These are phyloP conservation scores for Tilletia indica DNA, from an alignment of 1,284 basidiomycete species.

Conservation along the genomic window DNA sequence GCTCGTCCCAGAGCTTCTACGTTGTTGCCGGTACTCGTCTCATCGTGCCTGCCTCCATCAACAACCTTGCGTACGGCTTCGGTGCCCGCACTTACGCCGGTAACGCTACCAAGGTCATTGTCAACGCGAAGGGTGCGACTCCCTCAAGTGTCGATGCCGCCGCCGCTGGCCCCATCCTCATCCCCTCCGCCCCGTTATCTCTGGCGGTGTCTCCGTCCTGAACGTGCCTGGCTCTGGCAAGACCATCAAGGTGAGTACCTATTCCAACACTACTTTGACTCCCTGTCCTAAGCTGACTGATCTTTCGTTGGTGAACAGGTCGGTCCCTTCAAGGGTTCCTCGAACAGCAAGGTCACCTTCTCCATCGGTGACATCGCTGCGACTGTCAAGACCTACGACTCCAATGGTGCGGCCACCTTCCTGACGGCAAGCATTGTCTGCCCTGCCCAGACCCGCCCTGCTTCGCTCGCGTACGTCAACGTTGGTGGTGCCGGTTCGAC, in stretches of 20 bases:
- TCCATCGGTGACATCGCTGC: constrained; percentile 10
- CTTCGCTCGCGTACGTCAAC: constrained; percentile 1
- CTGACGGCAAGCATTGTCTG: constrained; percentile 9
- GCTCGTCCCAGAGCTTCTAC: background rate
- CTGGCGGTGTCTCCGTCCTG: constrained; percentile 16
- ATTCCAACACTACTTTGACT: no score
- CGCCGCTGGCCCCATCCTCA: background rate
- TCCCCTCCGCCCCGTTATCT: constrained; percentile 17
- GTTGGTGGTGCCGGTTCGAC: background rate
- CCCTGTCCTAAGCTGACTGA: no score
- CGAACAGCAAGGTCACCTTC: background rate
- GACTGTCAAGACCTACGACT: constrained; percentile 6
- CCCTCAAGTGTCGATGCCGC: background rate
- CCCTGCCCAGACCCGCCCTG: constrained; percentile 8
- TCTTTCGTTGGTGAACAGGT: background rate
- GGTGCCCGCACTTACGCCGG: constrained; percentile 12
- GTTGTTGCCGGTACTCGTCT: constrained; percentile 10
- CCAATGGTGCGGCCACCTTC: background rate
- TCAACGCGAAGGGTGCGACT: constrained; percentile 11
- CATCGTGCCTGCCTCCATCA: constrained; percentile 16
- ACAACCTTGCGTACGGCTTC: constrained; percentile 16
- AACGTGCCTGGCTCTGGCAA: background rate
- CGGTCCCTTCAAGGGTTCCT: background rate
- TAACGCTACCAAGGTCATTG: constrained; percentile 12
- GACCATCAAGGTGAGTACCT: background rate